Percentiles rank a stretch among this genome's conserved stretches.
phyloP scores from a whole-genome alignment of 2,329 filamentous ascomycete genomes.

The Neodidymelliopsis sp. region DNA sequence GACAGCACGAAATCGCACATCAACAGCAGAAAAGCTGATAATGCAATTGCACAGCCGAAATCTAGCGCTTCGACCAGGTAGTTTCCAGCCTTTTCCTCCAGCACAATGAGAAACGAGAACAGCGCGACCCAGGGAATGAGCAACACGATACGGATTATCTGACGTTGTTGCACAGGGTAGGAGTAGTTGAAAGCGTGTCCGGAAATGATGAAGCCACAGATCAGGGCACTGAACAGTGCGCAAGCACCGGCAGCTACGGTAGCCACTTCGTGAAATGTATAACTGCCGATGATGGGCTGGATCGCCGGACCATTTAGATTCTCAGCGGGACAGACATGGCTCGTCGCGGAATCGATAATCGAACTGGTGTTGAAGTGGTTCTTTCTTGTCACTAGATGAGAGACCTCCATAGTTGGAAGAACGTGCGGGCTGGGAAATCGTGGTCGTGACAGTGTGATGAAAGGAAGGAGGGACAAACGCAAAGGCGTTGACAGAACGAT shows the following conservation, averaged over 20 bases:
- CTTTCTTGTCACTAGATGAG: conserved; percentile 2
- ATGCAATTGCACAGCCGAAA: conserved; percentile 40
- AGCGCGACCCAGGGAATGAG: conserved; percentile 38
- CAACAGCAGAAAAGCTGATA: conserved; percentile 40
- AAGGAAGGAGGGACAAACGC: background rate
- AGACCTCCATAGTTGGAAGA: background rate
- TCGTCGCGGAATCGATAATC: conserved; percentile 9
- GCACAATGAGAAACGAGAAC: conserved; percentile 35
- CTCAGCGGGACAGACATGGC: conserved; percentile 25
- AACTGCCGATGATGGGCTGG: conserved; percentile 28
- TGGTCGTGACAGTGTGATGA: background rate
- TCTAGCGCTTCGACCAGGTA: conserved; percentile 34
- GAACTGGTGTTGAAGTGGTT: conserved; percentile 5
- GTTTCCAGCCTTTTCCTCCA: conserved; percentile 24
- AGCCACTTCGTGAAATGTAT: conserved; percentile 38
- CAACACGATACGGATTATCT: conserved; percentile 37
- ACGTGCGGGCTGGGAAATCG: background rate
- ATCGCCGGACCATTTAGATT: conserved; percentile 25
- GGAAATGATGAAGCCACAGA: conserved; percentile 23
- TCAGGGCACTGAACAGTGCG: conserved; percentile 25
- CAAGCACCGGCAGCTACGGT: conserved; percentile 31
- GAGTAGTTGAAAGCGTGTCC: conserved; percentile 39
- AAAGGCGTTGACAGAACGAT: background rate
- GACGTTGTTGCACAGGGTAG: conserved; percentile 39
- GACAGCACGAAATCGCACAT: conserved; percentile 42